Conservation (phyloP, 805 yeast genomes). For the Schwanniomyces vanrijiae region DNA sequence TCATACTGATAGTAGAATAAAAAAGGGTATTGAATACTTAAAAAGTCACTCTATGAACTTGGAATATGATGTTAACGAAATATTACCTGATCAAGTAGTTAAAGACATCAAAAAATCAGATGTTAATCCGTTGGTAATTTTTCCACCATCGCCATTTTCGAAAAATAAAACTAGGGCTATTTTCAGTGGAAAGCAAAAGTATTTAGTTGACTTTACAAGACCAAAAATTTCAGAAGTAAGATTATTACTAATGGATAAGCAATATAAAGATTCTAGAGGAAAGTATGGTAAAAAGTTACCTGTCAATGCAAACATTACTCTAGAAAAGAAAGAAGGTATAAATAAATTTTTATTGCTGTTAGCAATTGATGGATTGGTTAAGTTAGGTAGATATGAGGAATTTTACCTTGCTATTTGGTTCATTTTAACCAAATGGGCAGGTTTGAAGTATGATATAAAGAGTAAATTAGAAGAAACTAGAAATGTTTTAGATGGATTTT, state of each 20-base stretch:
- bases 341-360: conserved; percentile 32
- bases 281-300: conserved; percentile 18
- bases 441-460: conserved; percentile 15
- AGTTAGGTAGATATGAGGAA: conserved; percentile 30
- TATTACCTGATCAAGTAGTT: conserved; percentile 13
- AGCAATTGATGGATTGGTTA: conserved; percentile 29
- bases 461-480: not conserved
- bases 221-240: conserved; percentile 19
- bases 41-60: not conserved
- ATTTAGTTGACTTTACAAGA: conserved; percentile 33
- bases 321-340: conserved; percentile 15
- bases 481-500: conserved; percentile 7
- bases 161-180: conserved; percentile 22
- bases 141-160: conserved; percentile 29
- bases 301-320: conserved; percentile 1
- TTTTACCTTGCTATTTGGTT: conserved; percentile 33
- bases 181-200: conserved; percentile 23
- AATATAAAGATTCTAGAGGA: conserved; percentile 17
- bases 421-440: conserved; percentile 34
- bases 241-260: conserved; percentile 12
- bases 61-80: conserved; percentile 6
- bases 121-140: conserved; percentile 28
- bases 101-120: conserved; percentile 1
- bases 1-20: conserved; percentile 15
- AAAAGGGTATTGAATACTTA: conserved; percentile 7